Evolutionary conservation across 768 basidiomycete species (phyloP).

Genomic region (Suillus spraguei): DNA sequence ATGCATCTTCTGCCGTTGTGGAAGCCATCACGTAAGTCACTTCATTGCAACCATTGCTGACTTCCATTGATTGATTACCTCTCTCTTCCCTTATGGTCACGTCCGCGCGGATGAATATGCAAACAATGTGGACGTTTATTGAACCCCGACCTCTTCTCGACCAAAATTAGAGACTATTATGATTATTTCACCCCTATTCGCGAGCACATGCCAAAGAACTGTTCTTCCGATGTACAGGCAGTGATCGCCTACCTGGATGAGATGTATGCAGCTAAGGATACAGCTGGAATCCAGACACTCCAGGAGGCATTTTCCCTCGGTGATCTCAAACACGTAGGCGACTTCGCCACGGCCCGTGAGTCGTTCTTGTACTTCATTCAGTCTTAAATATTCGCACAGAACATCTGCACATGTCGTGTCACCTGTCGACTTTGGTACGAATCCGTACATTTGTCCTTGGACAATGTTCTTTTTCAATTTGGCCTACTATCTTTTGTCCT

Average conservation of each 20-base stretch:
- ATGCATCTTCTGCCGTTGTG: slow-evolving; percentile 49
- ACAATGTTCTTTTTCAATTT: background rate
- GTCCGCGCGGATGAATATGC: background rate
- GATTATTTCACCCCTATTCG: slow-evolving; percentile 70
- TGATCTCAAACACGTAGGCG: slow-evolving; percentile 59
- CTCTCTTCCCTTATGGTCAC: background rate
- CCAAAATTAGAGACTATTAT: slow-evolving; percentile 22
- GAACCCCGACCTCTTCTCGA: background rate
- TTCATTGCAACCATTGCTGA: slow-evolving; percentile 35
- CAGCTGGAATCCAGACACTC: slow-evolving; percentile 48
- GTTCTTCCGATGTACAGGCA: slow-evolving; percentile 69
- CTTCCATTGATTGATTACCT: background rate
- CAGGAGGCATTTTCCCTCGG: slow-evolving; percentile 63
- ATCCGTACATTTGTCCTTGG: background rate
- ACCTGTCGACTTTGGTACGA: background rate
- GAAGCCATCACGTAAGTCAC: slow-evolving; percentile 42
- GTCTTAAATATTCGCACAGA: background rate
- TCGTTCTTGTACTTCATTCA: slow-evolving; percentile 3
- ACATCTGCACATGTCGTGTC: background rate
- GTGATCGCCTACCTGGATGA: slow-evolving; percentile 64
- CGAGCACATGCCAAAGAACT: slow-evolving; percentile 69
- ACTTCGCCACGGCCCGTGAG: slow-evolving; percentile 61
- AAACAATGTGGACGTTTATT: background rate
- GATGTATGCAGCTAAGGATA: slow-evolving; percentile 49
- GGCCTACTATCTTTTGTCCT: background rate